Evolutionary conservation across 1,284 basidiomycete species (phyloP).

Genomic region (Pseudozyma hubeiensis): DNA sequence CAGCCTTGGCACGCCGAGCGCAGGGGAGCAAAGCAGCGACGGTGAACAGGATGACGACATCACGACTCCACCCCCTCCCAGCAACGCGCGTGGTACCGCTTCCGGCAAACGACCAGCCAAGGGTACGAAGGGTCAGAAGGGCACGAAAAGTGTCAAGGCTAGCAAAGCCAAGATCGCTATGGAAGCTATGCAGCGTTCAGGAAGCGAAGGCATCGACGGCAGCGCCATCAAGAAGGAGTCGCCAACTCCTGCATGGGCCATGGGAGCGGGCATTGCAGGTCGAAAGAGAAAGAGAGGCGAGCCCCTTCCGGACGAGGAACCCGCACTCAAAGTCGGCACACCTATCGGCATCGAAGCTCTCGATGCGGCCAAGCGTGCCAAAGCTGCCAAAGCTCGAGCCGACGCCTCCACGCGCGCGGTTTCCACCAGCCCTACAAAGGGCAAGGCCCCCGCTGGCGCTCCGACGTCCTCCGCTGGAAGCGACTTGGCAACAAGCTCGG

Average conservation of each 20-base stretch:
- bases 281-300: conserved; percentile 64
- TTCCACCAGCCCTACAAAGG: conserved; percentile 37
- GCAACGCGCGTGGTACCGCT: conserved; percentile 8
- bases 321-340: conserved; percentile 60
- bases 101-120: conserved; percentile 71
- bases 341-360: conserved; percentile 65
- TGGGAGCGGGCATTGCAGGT: conserved; percentile 51
- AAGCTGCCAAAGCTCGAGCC: conserved; percentile 52
- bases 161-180: conserved; percentile 18
- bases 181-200: conserved; percentile 69
- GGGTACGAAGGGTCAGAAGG: conserved; percentile 49
- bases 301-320: conserved; percentile 41
- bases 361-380: conserved; percentile 51
- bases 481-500: not conserved
- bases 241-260: conserved; percentile 70
- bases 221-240: conserved; percentile 76
- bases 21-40: conserved; percentile 30
- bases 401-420: conserved; percentile 20
- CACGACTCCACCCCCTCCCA: conserved; percentile 21
- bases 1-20: conserved; percentile 47
- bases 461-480: not conserved
- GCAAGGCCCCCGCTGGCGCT: conserved; percentile 2
- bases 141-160: conserved; percentile 36
- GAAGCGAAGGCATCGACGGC: conserved; percentile 65
- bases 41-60: conserved; percentile 30